These are phyloP conservation scores for Paecilomyces sp. DNA, from an alignment of 2,329 filamentous ascomycete genomes.

Conservation along the genomic window DNA sequence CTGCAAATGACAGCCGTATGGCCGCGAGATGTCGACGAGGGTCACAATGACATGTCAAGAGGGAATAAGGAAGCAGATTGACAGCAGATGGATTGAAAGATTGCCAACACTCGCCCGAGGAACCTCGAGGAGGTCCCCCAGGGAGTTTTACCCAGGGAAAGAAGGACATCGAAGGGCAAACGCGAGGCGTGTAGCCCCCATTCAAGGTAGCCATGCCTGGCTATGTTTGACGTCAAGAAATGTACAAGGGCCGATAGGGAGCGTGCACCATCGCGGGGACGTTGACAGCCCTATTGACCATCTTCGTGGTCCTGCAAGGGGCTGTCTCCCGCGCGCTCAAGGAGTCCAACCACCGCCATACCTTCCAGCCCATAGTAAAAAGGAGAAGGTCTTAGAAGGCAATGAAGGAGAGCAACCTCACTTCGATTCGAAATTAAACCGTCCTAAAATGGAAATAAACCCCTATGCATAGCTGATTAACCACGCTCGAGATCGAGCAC, in stretches of 20 bases:
- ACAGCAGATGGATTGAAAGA: neutral
- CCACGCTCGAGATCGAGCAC: slow-evolving; percentile 25
- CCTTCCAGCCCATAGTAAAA: slow-evolving; percentile 13
- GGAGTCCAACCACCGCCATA: slow-evolving; percentile 16
- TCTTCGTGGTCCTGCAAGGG: slow-evolving; percentile 27
- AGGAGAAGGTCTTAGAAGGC: slow-evolving; percentile 12
- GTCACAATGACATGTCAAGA: neutral
- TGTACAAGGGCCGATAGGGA: slow-evolving; percentile 23
- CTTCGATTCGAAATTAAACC: neutral
- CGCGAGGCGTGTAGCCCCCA: slow-evolving; percentile 22
- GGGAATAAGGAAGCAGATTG: neutral
- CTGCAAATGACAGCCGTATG: neutral
- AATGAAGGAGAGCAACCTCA: slow-evolving; percentile 4
- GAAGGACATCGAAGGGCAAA: slow-evolving; percentile 17
- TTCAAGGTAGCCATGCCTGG: slow-evolving; percentile 30
- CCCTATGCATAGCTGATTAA: slow-evolving; percentile 4
- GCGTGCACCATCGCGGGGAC: slow-evolving; percentile 10
- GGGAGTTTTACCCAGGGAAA: slow-evolving; percentile 19
- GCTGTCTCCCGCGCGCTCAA: slow-evolving; percentile 13
- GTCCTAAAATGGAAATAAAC: neutral
- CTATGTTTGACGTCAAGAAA: slow-evolving; percentile 31
- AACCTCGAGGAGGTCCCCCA: neutral
- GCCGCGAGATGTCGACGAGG: neutral
- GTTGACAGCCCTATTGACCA: slow-evolving; percentile 18
- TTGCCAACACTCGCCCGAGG: neutral